Percentiles rank a stretch among this genome's conserved stretches.
phyloP scores from a whole-genome alignment of 2,329 filamentous ascomycete species.

The Botrytis paeoniae region DNA sequence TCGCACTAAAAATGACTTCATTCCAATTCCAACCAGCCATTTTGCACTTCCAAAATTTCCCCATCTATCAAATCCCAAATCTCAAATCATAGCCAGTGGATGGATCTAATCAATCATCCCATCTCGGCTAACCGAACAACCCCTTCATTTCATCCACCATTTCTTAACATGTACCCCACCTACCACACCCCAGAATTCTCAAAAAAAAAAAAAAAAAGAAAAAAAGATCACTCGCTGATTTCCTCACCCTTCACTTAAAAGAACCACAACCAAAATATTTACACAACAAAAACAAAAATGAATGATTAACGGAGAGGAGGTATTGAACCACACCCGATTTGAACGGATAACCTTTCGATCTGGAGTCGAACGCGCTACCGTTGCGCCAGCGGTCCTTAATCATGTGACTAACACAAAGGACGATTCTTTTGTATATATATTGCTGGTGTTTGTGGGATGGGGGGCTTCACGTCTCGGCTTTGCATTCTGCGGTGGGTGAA shows the following conservation, averaged over 20 bases:
- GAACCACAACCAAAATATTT: too few relatives aligned
- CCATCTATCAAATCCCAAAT: neutral
- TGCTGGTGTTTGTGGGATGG: too few relatives aligned
- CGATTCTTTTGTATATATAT: neutral
- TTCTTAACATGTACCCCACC: too few relatives aligned
- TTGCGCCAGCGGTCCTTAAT: slow-evolving; percentile 24
- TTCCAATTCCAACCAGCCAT: neutral
- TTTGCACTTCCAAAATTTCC: too few relatives aligned
- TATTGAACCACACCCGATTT: slow-evolving; percentile 34
- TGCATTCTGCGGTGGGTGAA: neutral
- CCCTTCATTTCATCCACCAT: neutral
- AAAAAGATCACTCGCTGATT: too few relatives aligned
- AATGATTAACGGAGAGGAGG: neutral
- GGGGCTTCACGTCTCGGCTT: neutral
- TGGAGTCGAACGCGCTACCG: slow-evolving; percentile 34
- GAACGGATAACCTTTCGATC: slow-evolving; percentile 37
- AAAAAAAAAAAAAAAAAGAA: neutral
- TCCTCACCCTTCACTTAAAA: neutral
- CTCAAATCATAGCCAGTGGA: neutral
- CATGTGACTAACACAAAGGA: slow-evolving; percentile 26
- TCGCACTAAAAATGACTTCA: too few relatives aligned
- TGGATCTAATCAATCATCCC: neutral
- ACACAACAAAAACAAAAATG: neutral
- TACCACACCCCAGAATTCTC: neutral
- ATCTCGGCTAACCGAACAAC: neutral